These are phyloP conservation scores for Physcomitrium patens DNA, from an alignment of 225 moss, liverwort and hornwort genomes.

Conservation along the genomic window DNA sequence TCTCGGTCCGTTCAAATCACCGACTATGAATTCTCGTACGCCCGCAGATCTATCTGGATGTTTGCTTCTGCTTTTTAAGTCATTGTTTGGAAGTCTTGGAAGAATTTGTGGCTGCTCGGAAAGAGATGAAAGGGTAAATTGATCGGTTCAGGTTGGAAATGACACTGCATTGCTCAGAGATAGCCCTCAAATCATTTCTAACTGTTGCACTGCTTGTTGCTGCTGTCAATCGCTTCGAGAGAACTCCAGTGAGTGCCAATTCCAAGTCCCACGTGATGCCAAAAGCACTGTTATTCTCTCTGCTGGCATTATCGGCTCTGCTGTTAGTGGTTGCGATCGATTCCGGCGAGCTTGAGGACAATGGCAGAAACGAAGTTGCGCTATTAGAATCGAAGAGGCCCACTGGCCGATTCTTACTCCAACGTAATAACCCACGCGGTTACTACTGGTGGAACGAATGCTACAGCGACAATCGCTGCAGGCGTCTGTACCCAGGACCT, in stretches of 20 bases:
- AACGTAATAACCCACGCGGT: neutral
- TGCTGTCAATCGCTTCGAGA: neutral
- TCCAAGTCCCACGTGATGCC: neutral
- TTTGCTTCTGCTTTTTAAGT: too few species aligned
- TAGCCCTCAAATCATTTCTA: neutral
- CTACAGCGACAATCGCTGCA: conserved; percentile 23
- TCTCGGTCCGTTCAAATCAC: too few species aligned
- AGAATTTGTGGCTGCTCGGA: too few species aligned
- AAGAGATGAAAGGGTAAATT: too few species aligned
- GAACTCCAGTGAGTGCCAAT: neutral
- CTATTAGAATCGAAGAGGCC: neutral
- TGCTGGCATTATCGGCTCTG: conserved; percentile 2
- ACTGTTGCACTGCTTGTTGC: neutral
- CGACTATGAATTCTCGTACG: too few species aligned
- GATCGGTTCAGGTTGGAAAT: too few species aligned
- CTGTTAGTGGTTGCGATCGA: conserved; percentile 4
- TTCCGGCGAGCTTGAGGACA: neutral
- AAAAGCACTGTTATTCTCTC: neutral
- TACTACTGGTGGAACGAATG: neutral
- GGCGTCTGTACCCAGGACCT: neutral
- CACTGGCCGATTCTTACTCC: conserved; percentile 22
- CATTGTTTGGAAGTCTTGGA: too few species aligned
- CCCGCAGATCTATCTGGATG: too few species aligned
- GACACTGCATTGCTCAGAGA: too few species aligned
- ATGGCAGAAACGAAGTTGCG: neutral